phyloP scores from a whole-genome alignment of 2,329 filamentous ascomycete genomes.

The Monosporascus sp. region DNA sequence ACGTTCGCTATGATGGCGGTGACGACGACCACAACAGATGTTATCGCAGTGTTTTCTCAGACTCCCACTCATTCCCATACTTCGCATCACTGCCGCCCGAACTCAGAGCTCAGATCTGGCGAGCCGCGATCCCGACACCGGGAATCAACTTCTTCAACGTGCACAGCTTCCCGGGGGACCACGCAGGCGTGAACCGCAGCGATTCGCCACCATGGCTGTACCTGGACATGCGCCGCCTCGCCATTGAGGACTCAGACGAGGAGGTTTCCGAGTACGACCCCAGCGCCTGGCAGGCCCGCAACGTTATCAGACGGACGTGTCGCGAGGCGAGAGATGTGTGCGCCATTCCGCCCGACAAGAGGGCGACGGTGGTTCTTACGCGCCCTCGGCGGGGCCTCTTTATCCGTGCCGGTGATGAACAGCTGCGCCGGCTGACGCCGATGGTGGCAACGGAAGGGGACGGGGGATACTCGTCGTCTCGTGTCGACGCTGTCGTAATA shows the following conservation, averaged over 20 bases:
- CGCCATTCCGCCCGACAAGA: constrained; percentile 13
- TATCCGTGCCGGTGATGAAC: constrained; percentile 21
- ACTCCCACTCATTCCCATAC: constrained; percentile 10
- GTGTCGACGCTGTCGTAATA: neutral
- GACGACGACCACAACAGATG: neutral
- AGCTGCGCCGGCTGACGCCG: constrained; percentile 15
- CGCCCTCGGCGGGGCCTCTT: constrained; percentile 22
- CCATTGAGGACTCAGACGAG: constrained; percentile 20
- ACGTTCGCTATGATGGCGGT: neutral
- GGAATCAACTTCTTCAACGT: constrained; percentile 31
- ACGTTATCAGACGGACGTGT: constrained; percentile 16
- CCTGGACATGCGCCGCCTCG: constrained; percentile 24
- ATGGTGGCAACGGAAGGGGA: neutral
- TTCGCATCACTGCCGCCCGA: constrained; percentile 23
- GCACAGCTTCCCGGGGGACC: constrained; percentile 27
- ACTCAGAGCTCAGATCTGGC: constrained; percentile 24
- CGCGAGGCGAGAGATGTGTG: constrained; percentile 22
- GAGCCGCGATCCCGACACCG: constrained; percentile 15
- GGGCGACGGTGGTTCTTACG: constrained; percentile 17
- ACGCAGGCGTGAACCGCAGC: constrained; percentile 20
- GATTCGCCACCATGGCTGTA: constrained; percentile 22
- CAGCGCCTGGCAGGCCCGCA: constrained; percentile 22
- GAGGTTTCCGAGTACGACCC: constrained; percentile 23
- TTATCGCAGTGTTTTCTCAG: neutral
- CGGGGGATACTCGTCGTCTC: neutral